phyloP scores from a whole-genome alignment of 1,284 basidiomycete species.

The Cerrena zonata region DNA sequence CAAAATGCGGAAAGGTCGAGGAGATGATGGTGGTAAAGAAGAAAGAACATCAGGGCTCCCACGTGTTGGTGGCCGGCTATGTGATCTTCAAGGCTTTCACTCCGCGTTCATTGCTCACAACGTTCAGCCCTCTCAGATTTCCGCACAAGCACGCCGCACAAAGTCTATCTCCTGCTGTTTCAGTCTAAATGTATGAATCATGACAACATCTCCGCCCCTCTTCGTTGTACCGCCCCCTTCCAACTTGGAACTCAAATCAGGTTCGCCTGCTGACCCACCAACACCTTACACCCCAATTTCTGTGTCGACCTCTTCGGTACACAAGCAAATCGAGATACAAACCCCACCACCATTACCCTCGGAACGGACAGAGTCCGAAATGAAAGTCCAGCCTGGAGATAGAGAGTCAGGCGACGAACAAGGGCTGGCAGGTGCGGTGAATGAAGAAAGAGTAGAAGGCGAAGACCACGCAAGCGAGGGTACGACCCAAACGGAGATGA shows the following conservation, averaged over 20 bases:
- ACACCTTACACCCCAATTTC: conserved; percentile 8
- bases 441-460: conserved; percentile 1
- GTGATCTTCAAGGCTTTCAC: not conserved
- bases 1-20: not conserved
- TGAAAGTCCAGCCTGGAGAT: not conserved
- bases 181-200: conserved; percentile 5
- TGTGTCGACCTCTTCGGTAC: conserved; percentile 3
- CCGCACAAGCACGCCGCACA: not conserved
- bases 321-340: not conserved
- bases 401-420: not conserved
- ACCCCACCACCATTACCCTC: not conserved
- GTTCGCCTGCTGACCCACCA: conserved; percentile 5
- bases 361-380: not conserved
- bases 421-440: not conserved
- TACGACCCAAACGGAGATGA: conserved; percentile 6
- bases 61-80: not conserved
- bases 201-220: conserved; percentile 7
- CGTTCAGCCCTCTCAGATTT: not conserved
- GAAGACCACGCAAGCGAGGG: not conserved
- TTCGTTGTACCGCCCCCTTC: conserved; percentile 4
- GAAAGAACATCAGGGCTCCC: not conserved
- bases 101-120: not conserved
- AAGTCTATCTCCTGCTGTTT: conserved; percentile 1
- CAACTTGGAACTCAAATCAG: conserved; percentile 2
- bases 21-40: not conserved